Conservation (phyloP, 345 rosid species). For the Salix purpurea region DNA sequence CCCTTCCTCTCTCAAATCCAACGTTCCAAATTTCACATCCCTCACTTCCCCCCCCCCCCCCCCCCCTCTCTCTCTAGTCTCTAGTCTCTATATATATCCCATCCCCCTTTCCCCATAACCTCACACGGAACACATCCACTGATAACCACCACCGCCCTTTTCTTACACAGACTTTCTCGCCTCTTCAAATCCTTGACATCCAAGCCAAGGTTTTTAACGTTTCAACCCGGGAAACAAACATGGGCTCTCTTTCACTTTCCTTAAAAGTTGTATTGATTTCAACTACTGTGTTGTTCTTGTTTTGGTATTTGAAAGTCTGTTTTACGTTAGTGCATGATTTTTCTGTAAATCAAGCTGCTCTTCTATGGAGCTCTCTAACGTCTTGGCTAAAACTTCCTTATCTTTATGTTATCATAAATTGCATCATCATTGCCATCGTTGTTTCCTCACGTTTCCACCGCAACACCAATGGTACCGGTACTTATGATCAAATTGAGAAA, state of each 20-base stretch:
- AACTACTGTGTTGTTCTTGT: conserved; percentile 28
- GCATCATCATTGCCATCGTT: conserved; percentile 49
- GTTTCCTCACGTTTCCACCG: conserved; percentile 46
- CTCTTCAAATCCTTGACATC: neutral
- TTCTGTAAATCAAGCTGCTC: conserved; percentile 35
- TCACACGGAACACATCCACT: neutral
- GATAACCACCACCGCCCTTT: neutral
- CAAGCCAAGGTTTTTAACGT: neutral
- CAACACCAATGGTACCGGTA: neutral
- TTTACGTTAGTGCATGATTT: conserved; percentile 37
- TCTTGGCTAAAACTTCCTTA: conserved; percentile 63
- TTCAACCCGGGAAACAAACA: neutral
- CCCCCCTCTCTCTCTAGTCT: conserved; percentile 7
- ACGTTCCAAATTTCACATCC: conserved; percentile 10
- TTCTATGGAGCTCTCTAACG: conserved; percentile 33
- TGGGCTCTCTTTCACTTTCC: conserved; percentile 6
- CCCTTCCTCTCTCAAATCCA: neutral
- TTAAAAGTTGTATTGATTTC: conserved; percentile 40
- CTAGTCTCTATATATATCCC: conserved; percentile 14
- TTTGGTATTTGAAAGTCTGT: conserved; percentile 27
- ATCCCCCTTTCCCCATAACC: neutral
- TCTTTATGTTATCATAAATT: conserved; percentile 42
- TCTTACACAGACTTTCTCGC: neutral
- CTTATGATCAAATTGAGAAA: neutral
- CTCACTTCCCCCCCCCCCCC: conserved; percentile 2